Evolutionary conservation across 371 early-diverging fungal species (phyloP), one percentile per base, ranked within the genome.

Genomic region (Aphelidium insulamus): DNA sequence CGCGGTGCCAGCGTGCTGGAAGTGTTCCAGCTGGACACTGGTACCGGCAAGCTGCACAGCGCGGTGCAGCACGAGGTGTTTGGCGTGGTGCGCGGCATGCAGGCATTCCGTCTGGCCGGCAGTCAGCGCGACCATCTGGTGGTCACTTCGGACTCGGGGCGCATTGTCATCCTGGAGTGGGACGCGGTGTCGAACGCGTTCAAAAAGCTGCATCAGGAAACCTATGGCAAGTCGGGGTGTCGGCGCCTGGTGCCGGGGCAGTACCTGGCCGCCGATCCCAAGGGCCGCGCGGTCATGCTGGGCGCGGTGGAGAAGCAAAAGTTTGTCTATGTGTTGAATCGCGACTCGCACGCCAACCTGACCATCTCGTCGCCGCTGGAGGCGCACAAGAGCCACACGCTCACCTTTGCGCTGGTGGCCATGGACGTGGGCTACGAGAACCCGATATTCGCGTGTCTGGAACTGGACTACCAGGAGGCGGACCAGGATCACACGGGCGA

Each of bases 351-450:
- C 0, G 72, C 77, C 3, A 63, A 68, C 23, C 50, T 90, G 29
- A 77, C 83, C 5, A 86, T 97, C 22, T 86, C 85, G 21, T 91
- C 92, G 22, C 97, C 95, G 3, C 51, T 97, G 31, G 92, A 91
- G 54, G 86, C 91, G 4, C 81, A 83, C 56, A 80, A 77, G 42
- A 54, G 76, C 9, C 62, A 75, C 31, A 71, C 75, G 0, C 44
- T 92, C 15, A 65, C 74, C 36, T 72, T 72, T 36, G 60, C 69
- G 41, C 55, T 77, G 27, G 74, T 75, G 21, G 94, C 80, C 12
- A 66, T 94, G 12, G 95, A 97, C 53, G 95, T 97, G 23, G 95
- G 91, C 0, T 97, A 78, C 43, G 95, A 97, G 41, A 97, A 94
- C 52, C 97, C 97, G 2, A 64, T 87, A 22, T 97, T 97, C 66